These are phyloP conservation scores for Trichodelitschia bisporula DNA, from an alignment of 495 filamentous ascomycete genomes.

Conservation along the genomic window DNA sequence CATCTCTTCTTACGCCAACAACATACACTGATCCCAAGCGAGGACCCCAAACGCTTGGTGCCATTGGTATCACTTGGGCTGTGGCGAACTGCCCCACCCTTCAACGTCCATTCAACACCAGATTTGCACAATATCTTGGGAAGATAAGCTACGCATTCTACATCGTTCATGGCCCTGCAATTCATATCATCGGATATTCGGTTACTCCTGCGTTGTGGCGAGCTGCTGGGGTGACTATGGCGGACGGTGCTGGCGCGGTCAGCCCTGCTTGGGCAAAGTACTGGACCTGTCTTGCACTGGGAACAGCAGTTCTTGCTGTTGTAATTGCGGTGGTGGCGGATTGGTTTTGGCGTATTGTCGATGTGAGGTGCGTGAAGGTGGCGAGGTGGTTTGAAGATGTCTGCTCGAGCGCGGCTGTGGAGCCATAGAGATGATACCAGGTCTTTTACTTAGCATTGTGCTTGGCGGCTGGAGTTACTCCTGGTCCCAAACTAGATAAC, in stretches of 20 bases:
- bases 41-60: conserved; percentile 3
- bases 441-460: no score
- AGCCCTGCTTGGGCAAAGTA: conserved; percentile 24
- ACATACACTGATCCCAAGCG: no score
- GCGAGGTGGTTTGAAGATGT: conserved; percentile 27
- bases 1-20: conserved; percentile 3
- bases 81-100: conserved; percentile 2
- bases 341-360: conserved; percentile 31
- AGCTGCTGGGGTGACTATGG: conserved; percentile 25
- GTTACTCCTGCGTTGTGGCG: conserved; percentile 24
- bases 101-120: conserved; percentile 4
- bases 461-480: no score
- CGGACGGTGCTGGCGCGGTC: conserved; percentile 26
- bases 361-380: conserved; percentile 30
- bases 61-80: conserved; percentile 2
- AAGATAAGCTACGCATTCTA: conserved; percentile 26
- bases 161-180: conserved; percentile 25
- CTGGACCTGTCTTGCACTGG: conserved; percentile 26
- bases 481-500: no score
- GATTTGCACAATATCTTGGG: conserved; percentile 21
- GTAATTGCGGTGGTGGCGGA: no score
- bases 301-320: no score
- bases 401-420: no score
- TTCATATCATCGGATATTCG: conserved; percentile 20
- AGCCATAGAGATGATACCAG: no score